Percentiles rank a stretch among this genome's conserved stretches.
phyloP scores from a whole-genome alignment of 2,329 filamentous ascomycete genomes.

The Xenosphaeropsis pyriputrescens region DNA sequence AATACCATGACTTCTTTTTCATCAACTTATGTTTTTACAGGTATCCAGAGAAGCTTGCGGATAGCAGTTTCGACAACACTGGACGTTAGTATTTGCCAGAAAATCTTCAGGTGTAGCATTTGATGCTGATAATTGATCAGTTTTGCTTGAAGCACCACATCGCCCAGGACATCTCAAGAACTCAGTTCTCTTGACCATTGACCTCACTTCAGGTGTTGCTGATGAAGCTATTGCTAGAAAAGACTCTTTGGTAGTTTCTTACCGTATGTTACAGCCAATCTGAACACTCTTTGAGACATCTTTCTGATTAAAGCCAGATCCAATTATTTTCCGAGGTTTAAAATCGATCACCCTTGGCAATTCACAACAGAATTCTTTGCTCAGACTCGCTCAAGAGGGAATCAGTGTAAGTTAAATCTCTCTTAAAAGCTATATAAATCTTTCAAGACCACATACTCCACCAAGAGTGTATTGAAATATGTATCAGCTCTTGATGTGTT shows the following conservation, averaged over 20 bases:
- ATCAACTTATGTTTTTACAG: slow-evolving; percentile 26
- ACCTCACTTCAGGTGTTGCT: slow-evolving; percentile 78
- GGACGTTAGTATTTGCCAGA: slow-evolving; percentile 33
- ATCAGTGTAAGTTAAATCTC: slow-evolving; percentile 44
- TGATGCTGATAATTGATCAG: slow-evolving; percentile 20
- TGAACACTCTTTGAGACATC: not conserved
- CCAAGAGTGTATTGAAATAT: too few species aligned
- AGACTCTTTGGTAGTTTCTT: slow-evolving; percentile 72
- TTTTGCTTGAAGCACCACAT: slow-evolving; percentile 56
- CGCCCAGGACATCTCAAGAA: slow-evolving; percentile 41
- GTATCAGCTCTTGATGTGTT: too few species aligned
- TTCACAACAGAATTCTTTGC: slow-evolving; percentile 72
- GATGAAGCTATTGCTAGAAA: slow-evolving; percentile 72
- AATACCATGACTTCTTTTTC: slow-evolving; percentile 1
- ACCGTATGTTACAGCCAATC: slow-evolving; percentile 43
- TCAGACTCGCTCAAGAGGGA: slow-evolving; percentile 69
- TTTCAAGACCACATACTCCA: too few species aligned
- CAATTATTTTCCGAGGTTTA: slow-evolving; percentile 87
- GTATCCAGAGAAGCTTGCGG: slow-evolving; percentile 80
- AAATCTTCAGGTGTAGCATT: not conserved
- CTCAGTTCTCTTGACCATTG: slow-evolving; percentile 70
- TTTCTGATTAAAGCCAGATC: slow-evolving; percentile 40
- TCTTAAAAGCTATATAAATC: too few species aligned
- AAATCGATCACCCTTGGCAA: slow-evolving; percentile 78
- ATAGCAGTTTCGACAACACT: slow-evolving; percentile 93